Base-by-base conservation (phyloP, 495 filamentous ascomycete genomes). In the Paragyromitra xinjiangensis region DNA sequence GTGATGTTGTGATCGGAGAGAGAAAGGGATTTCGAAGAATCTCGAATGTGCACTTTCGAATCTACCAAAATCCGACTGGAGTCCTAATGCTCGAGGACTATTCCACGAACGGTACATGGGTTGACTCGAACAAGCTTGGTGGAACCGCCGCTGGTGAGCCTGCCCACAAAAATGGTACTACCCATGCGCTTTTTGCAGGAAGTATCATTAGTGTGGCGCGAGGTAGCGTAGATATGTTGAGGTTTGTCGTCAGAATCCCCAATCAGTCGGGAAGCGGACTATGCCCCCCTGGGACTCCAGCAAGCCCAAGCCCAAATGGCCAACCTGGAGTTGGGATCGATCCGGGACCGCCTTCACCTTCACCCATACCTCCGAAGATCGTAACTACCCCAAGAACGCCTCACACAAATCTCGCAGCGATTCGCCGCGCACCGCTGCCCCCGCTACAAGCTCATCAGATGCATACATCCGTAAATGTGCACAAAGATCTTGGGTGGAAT, bases 31-130 rank as follows among this genome's bases (percentile, higher is more conserved):
- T 86, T 65, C 88, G 84, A 65, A 88, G 90, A 22, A 86, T 98
- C 48, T 97, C 94, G 84, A 97, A 97, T 81, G 86, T 89, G 12
- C 95, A 99, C 81, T 99, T 97, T 82, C 90, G 93, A 44, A 97
- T 99, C 69, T 96, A 91, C 80, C 84, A 97, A 64, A 98, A 93
- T 69, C 84, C 88, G 3, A 88, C 92, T 59, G 92, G 89, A 11
- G 89, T 91, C 55, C 85, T 98, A 78, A 97, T 99, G 94, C 84
- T 98, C 4, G 90, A 97, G 82, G 95, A 99, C 77, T 87, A 88
- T 66, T 98, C 95, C 0, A 97, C 94, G 0, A 98, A 97, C 77
- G 95, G 95, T 26, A 98, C 96, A 6, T 83, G 92, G 45, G 94
- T 99, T 61, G 94, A 97, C 83, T 85, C 88, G 26, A 83, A 83